Percentiles rank a stretch among this genome's conserved stretches.
Conservation (phyloP, 306 rosid species). For the Dalbergia cultrata region DNA sequence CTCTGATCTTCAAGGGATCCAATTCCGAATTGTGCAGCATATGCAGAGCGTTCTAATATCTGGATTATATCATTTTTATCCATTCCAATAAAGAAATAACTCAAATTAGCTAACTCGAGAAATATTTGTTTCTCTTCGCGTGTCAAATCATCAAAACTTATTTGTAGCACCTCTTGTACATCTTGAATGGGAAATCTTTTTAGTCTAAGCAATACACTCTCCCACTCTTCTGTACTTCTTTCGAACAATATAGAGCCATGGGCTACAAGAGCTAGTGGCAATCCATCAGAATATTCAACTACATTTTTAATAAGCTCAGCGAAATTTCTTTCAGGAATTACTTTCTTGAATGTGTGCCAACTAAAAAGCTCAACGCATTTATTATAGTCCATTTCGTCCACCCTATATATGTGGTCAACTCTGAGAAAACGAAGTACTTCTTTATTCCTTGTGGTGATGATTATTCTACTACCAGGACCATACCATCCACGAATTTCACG, state of each 20-base stretch:
- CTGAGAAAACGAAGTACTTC: background rate
- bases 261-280: conserved; percentile 2
- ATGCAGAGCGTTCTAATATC: background rate
- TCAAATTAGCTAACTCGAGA: background rate
- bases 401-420: background rate
- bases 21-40: background rate
- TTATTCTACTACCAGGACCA: background rate
- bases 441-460: background rate
- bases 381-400: background rate
- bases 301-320: background rate
- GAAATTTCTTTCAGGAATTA: background rate
- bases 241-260: background rate
- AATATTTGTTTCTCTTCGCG: background rate
- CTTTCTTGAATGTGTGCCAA: conserved; percentile 6
- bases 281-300: conserved; percentile 3
- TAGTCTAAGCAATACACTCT: background rate
- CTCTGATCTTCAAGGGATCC: background rate
- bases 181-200: background rate
- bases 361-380: conserved; percentile 10
- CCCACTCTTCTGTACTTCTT: background rate
- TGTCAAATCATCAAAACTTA: background rate
- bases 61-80: background rate
- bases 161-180: background rate
- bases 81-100: background rate
- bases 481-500: background rate